Base-by-base conservation (phyloP, 2,329 filamentous ascomycete species). In the Rutstroemia sp. region DNA sequence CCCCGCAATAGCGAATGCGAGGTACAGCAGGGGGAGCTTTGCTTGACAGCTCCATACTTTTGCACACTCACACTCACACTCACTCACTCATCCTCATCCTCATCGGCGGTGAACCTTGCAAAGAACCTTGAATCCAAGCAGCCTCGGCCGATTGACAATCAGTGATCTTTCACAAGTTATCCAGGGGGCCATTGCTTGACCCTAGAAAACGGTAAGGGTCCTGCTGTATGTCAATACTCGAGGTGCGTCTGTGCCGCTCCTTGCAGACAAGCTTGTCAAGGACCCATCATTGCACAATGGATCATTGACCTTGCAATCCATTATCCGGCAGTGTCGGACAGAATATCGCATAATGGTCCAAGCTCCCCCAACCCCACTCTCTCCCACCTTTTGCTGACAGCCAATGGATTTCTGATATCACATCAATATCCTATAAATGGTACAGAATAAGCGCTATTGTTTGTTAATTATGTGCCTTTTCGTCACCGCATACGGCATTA, bases 401-500 rank as follows among this genome's bases (percentile, higher is more conserved):
- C 52, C 52, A 55, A 50, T 55, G 17, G 23, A 50, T n/a, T n/a
- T 44, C 12, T 16, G 23, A 19, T 8, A n/a, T 44, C 46, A 49
- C 14, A 50, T 30, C 4, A 25, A 56, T 27, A 48, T 56, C 25
- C 53, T 56, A 56, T 51, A 44, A 56, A 56, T 56, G 47, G 47
- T 38, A 27, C 30, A 39, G 25, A 51, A 48, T 45, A 56, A 45
- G 47, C 53, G 53, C 53, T 51, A 45, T 51, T 51, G 49, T 21
- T 10, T 21, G 34, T 41, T 56, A 56, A 56, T 56, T 56, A 56
- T 45, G 27, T 51, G 19, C 21, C 25, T 51, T 56, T 56, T 56
- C 30, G 12, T 34, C 30, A 14, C 30, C 30, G 30, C 30, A 19
- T 51, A 7, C 21, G 3, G 6, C 27, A 37, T 44, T 47, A 49